phyloP scores from a whole-genome alignment of 139 green algal species.

The Coccomyxa sp. region DNA sequence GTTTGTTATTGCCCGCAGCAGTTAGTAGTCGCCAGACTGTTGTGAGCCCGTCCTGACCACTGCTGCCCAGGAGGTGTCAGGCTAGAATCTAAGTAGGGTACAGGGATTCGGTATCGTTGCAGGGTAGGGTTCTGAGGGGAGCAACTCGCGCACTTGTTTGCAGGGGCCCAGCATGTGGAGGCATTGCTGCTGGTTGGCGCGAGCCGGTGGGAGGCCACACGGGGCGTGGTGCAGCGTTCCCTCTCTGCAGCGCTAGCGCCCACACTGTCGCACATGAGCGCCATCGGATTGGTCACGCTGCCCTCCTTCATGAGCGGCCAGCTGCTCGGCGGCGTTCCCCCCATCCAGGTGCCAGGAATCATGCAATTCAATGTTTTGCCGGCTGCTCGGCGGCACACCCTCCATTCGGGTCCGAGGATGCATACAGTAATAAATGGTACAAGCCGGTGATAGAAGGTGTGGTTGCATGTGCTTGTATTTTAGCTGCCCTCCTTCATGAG shows the following conservation, averaged over 20 bases:
- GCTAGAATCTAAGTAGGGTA: too few relatives aligned
- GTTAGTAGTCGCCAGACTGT: too few relatives aligned
- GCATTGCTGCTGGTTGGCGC: slow-evolving; percentile 69
- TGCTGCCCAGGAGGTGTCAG: too few relatives aligned
- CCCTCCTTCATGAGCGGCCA: slow-evolving; percentile 82
- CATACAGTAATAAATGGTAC: too few relatives aligned
- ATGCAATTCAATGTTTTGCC: background rate
- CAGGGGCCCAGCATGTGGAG: slow-evolving; percentile 60
- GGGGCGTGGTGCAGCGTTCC: slow-evolving; percentile 31
- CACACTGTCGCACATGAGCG: slow-evolving; percentile 72
- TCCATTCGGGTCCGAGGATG: background rate
- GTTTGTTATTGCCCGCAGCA: too few relatives aligned
- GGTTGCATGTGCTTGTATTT: too few relatives aligned
- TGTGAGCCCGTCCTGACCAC: too few relatives aligned
- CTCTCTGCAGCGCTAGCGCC: slow-evolving; percentile 67
- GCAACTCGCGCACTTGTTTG: too few relatives aligned
- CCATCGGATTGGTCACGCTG: slow-evolving; percentile 21
- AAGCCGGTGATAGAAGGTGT: too few relatives aligned
- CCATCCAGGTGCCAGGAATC: slow-evolving; percentile 32
- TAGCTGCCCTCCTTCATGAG: slow-evolving; percentile 74
- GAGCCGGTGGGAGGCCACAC: slow-evolving; percentile 64
- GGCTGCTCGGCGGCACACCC: background rate
- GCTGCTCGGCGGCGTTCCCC: slow-evolving; percentile 67
- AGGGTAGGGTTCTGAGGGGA: too few relatives aligned
- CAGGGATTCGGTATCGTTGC: too few relatives aligned